phyloP scores from a whole-genome alignment of 2,329 filamentous ascomycete species.

The Exophiala calicioides region DNA sequence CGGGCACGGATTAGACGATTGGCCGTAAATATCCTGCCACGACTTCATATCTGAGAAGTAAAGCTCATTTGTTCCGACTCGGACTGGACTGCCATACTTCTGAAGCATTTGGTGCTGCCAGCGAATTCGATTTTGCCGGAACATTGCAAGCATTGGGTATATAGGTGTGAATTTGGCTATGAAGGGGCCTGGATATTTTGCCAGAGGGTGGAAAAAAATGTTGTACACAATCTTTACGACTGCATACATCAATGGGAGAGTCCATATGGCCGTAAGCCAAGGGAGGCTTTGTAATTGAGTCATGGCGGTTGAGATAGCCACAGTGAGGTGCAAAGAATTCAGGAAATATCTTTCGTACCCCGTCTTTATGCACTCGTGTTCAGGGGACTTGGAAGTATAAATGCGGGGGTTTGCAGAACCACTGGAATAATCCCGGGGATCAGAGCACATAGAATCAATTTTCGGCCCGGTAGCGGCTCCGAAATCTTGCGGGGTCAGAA shows the following conservation, averaged over 20 bases:
- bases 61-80: conserved; percentile 39
- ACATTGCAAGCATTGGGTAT: conserved; percentile 9
- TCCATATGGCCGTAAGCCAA: no score
- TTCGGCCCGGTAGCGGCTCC: no score
- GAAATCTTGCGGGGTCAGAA: no score
- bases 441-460: no score
- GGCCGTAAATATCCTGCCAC: conserved; percentile 37
- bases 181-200: conserved; percentile 65
- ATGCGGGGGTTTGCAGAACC: no score
- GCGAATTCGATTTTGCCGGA: conserved; percentile 1
- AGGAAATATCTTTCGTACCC: no score
- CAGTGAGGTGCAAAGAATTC: no score
- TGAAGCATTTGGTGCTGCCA: conserved; percentile 13
- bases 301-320: no score
- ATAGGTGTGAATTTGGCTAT: conserved; percentile 43
- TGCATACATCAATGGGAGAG: conserved; percentile 5
- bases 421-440: no score
- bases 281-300: no score
- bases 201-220: conserved; percentile 54
- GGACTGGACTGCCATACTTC: conserved; percentile 37
- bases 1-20: conserved; percentile 13
- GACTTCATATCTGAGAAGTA: conserved; percentile 38
- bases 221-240: conserved; percentile 13
- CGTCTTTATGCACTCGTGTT: no score
- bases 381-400: no score